Conservation (phyloP, 2,329 filamentous ascomycete genomes). For the Fusarium decemcellulare region DNA sequence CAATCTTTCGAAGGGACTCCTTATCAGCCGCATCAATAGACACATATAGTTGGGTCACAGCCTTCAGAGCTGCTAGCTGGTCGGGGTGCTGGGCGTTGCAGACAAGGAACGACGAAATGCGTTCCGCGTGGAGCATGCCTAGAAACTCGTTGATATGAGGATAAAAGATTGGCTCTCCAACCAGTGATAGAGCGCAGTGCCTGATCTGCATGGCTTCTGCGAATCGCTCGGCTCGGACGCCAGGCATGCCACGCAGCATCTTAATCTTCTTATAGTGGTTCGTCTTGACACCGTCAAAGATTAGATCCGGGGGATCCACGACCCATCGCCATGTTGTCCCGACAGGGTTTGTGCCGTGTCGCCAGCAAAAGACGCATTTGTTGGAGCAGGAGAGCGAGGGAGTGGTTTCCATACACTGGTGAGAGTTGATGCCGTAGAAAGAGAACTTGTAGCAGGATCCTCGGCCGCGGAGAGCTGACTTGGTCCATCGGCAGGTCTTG, state of each 20-base stretch:
- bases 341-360: slow-evolving; percentile 96
- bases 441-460: slow-evolving; percentile 98
- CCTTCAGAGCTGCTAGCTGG: slow-evolving; percentile 84
- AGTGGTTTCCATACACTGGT: slow-evolving; percentile 98
- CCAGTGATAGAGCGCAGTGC: slow-evolving; percentile 92
- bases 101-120: slow-evolving; percentile 94
- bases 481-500: slow-evolving; percentile 99
- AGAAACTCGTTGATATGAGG: slow-evolving; percentile 96
- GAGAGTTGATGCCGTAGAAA: slow-evolving; percentile 96
- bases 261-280: slow-evolving; percentile 98
- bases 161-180: slow-evolving; percentile 99
- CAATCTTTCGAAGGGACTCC: slow-evolving; percentile 89
- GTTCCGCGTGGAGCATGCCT: slow-evolving; percentile 84
- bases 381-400: slow-evolving; percentile 96
- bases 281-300: slow-evolving; percentile 91
- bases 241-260: slow-evolving; percentile 94
- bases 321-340: slow-evolving; percentile 98
- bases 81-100: slow-evolving; percentile 98
- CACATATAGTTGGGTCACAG: slow-evolving; percentile 96
- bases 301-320: slow-evolving; percentile 89
- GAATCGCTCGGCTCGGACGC: slow-evolving; percentile 91
- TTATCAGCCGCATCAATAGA: slow-evolving; percentile 95
- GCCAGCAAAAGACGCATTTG: slow-evolving; percentile 99
- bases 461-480: slow-evolving; percentile 92
- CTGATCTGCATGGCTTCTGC: slow-evolving; percentile 93